Percentiles rank a stretch among this genome's conserved stretches.
These are phyloP conservation scores for Trametes coccinea DNA, from an alignment of 768 basidiomycete species.

Conservation along the genomic window DNA sequence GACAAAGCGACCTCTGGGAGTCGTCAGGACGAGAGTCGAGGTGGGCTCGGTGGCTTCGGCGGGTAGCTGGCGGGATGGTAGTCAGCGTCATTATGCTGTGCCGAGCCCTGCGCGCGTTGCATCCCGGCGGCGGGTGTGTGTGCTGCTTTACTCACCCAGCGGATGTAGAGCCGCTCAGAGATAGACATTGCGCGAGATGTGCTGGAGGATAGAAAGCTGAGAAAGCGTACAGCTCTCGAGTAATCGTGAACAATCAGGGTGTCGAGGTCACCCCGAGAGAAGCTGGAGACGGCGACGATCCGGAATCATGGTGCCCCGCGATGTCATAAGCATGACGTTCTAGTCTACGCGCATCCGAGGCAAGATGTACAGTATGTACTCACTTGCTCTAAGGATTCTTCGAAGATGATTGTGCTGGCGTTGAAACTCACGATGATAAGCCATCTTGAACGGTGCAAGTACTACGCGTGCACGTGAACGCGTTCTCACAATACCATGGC, in stretches of 20 bases:
- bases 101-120: not conserved
- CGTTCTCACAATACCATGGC: not conserved
- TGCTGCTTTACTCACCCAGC: constrained; percentile 7
- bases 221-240: too few species aligned
- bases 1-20: constrained; percentile 16
- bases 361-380: not conserved
- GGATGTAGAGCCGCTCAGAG: constrained; percentile 15
- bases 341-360: too few species aligned
- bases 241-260: too few species aligned
- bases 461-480: not conserved
- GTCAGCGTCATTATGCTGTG: not conserved
- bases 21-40: constrained; percentile 22
- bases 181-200: constrained; percentile 12
- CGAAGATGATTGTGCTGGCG: too few species aligned
- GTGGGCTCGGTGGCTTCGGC: constrained; percentile 18
- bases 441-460: too few species aligned
- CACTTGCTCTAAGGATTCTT: not conserved
- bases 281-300: too few species aligned
- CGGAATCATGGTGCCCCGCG: too few species aligned
- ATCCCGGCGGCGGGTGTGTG: not conserved
- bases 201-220: not conserved
- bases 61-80: not conserved
- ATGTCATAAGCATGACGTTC: too few species aligned
- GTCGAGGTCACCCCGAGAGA: not conserved
- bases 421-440: too few species aligned